Evolutionary conservation across 441 rosid species (phyloP).

Genomic region (Jatropha podagrica): DNA sequence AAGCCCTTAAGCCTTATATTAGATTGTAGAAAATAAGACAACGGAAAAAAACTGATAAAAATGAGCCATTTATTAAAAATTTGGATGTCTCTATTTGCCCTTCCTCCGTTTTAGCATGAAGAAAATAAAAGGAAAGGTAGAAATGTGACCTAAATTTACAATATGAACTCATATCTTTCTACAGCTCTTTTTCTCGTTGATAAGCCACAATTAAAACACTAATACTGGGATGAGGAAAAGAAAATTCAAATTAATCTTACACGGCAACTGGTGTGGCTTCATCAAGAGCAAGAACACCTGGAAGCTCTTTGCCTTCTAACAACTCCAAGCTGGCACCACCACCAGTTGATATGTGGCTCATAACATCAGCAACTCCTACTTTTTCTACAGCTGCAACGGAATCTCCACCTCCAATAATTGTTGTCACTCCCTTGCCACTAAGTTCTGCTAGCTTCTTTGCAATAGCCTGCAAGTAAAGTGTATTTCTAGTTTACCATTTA

Average conservation of each 20-base stretch:
- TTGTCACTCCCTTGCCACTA: conserved; percentile 79
- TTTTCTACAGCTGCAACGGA: conserved; percentile 94
- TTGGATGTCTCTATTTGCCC: conserved; percentile 15
- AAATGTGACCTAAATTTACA: conserved; percentile 34
- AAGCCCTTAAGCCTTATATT: not conserved
- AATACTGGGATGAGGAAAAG: conserved; percentile 8
- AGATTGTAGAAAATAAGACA: not conserved
- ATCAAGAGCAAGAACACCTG: conserved; percentile 92
- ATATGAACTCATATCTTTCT: conserved; percentile 32
- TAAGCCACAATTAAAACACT: conserved; percentile 14
- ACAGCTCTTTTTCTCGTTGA: conserved; percentile 27
- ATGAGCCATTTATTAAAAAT: conserved; percentile 29
- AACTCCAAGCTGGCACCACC: conserved; percentile 97
- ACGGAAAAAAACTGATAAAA: not conserved
- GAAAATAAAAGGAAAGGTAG: conserved; percentile 8
- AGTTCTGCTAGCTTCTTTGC: conserved; percentile 88
- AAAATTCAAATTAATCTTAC: conserved; percentile 31
- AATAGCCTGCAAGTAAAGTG: conserved; percentile 47
- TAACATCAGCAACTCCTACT: conserved; percentile 79
- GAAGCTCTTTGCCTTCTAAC: conserved; percentile 84
- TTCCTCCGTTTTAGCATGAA: conserved; percentile 18
- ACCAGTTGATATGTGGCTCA: conserved; percentile 97
- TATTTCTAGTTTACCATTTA: conserved; percentile 16
- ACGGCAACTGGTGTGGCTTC: conserved; percentile 60
- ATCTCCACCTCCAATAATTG: conserved; percentile 95